phyloP scores from a whole-genome alignment of 352 stramenopile species.

The Saprolegnia parasitica region DNA sequence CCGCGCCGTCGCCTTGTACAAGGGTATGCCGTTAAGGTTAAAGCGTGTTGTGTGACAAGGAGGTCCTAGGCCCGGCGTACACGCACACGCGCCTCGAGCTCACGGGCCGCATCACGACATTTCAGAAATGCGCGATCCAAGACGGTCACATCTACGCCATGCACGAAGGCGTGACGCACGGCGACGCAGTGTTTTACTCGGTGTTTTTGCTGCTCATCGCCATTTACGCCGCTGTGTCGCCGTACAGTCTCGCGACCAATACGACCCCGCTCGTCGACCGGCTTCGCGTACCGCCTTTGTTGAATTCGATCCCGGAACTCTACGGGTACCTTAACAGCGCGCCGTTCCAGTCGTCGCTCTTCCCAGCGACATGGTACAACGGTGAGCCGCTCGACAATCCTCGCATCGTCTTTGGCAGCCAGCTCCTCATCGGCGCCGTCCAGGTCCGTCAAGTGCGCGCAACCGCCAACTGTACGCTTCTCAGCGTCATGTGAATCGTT shows the following conservation, averaged over 20 bases:
- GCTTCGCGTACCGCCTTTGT: not conserved
- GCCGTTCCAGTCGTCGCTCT: constrained; percentile 41
- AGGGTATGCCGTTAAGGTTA: constrained; percentile 1
- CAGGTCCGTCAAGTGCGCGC: constrained; percentile 53
- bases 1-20: constrained; percentile 39
- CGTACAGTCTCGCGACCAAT: constrained; percentile 10
- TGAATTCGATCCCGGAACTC: not conserved
- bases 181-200: constrained; percentile 19
- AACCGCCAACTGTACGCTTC: constrained; percentile 3
- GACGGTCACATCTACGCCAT: constrained; percentile 35
- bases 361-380: constrained; percentile 56
- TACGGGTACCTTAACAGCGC: not conserved
- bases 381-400: constrained; percentile 45
- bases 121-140: constrained; percentile 66
- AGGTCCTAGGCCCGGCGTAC: constrained; percentile 48
- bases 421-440: constrained; percentile 56
- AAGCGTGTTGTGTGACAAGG: too few relatives aligned
- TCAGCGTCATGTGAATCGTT: not conserved
- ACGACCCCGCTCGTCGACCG: not conserved
- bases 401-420: constrained; percentile 42
- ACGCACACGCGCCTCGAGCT: constrained; percentile 62
- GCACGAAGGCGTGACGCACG: constrained; percentile 17
- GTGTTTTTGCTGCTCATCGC: constrained; percentile 12
- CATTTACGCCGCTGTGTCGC: constrained; percentile 10
- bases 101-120: constrained; percentile 52